Evolutionary conservation across 176 grass and related monocot genomes (phyloP), one percentile per base, ranked within the genome.

Genomic region (Chrysopogon serrulatus): DNA sequence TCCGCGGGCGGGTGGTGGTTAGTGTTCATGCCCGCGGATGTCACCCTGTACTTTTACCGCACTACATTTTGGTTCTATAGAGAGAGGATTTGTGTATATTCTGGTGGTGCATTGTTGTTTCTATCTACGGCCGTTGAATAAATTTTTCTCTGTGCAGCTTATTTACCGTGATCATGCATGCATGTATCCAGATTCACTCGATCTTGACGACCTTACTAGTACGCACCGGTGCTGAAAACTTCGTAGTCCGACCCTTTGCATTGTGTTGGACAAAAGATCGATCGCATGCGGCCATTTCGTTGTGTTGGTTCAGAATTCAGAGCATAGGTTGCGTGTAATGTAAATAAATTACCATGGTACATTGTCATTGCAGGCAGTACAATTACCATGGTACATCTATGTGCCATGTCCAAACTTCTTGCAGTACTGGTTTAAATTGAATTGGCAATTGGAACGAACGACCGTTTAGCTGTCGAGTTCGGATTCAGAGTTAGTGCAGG

Each of bases 41-140:
- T 68, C 60, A 47, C 82, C 13, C 19, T 90, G 84, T 86, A 86
- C 44, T 66, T 77, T 82, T 57, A 68, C 87, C 44, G 40, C 70
- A 73, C 51, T 82, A 51, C 87, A 67, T 90, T 90, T 90, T 86
- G 65, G 67, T 85, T 85, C 53, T 75, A 85, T 78, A 90, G 48
- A 89, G 88, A 82, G 79, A 90, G 65, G 67, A 74, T 88, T 86
- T 86, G 88, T 90, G 79, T 82, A 90, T 83, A 90, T 73, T 81
- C 67, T 15, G 13, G 57, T 63, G 36, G 47, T 90, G 59, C 82
- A 86, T 49, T 76, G 33, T 79, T 86, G n/a, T n/a, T n/a, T n/a
- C n/a, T n/a, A n/a, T 33, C 53, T 24, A 53, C 56, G 60, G 40
- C 49, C 33, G 2, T 70, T 39, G 23, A 66, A 78, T 90, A 73